Percentiles rank a stretch among this genome's conserved stretches.
These are phyloP conservation scores for Candolleomyces efflorescens DNA, from an alignment of 768 basidiomycete genomes.

Conservation along the genomic window DNA sequence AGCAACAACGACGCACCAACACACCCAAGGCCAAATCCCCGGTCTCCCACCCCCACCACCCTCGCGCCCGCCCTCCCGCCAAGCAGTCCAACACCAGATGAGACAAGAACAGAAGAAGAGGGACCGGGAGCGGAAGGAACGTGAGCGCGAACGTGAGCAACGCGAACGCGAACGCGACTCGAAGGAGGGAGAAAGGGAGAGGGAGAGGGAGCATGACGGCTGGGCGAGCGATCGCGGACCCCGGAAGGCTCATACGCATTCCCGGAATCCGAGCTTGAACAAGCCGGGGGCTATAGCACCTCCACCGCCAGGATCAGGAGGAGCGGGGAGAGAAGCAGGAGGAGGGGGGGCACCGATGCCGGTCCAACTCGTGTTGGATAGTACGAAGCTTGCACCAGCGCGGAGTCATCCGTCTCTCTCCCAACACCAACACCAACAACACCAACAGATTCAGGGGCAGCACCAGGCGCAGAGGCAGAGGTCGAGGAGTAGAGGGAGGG, in stretches of 20 bases:
- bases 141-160: background rate
- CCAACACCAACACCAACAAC: background rate
- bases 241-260: background rate
- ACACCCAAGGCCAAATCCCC: background rate
- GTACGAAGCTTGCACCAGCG: background rate
- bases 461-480: background rate
- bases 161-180: background rate
- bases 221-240: no score
- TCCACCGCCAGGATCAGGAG: no score
- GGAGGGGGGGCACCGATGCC: background rate
- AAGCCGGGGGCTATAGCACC: background rate
- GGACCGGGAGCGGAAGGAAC: background rate
- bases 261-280: background rate
- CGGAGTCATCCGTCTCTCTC: background rate
- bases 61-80: constrained; percentile 4
- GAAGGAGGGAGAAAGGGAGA: no score
- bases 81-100: constrained; percentile 4
- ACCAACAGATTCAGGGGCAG: no score
- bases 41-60: constrained; percentile 1
- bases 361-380: constrained; percentile 1
- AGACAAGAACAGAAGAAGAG: constrained; percentile 7
- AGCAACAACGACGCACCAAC: no score
- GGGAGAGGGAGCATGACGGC: no score
- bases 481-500: background rate
- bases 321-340: no score